Evolutionary conservation across 345 rosid species (phyloP), one percentile per base, ranked within the genome.

Genomic region (Rhodomyrtus tomentosa): DNA sequence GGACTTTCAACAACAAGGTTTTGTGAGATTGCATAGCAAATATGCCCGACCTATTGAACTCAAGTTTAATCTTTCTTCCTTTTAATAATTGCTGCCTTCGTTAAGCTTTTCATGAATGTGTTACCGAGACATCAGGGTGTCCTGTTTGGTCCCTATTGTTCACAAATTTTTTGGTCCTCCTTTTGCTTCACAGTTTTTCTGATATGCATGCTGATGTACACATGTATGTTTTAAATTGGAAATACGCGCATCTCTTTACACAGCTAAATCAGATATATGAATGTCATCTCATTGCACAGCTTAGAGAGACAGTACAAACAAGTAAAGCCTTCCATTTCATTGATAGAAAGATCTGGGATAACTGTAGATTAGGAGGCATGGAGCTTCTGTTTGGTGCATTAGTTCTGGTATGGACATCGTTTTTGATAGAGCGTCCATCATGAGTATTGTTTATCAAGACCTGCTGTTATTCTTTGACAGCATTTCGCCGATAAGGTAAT

Each of bases 1-100:
- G 29, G 90, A 83, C 62, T 85, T 89, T 82, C 91, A 91, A 81
- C 91, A 16, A 82, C 93, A 91, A 95, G 99, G 99, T 98, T 85
- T 32, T 32, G 76, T 36, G 76, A 68, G 76, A 68, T 68, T 68
- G 18, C 45, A 2, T 68, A 18, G 76, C 76, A 68, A 68, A 68
- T 68, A 36, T 18, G 45, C 45, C 42, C 38, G 45, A 68, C 45
- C 45, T 68, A 36, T 32, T 68, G 32, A 68, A 68, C 76, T 68
- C 42, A 36, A 18, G 76, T 68, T 68, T 68, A 32, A 68, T 68
- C 25, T 68, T 68, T 20, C 45, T 68, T 68, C 45, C 76, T 68
- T 68, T 20, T 11, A 11, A 36, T 68, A 21, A 68, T 68, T 36
- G 12, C 76, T 68, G 45, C 76, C 76, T 68, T 68, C 76, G 24